Evolutionary conservation across 805 yeast species (phyloP).

Genomic region (Barnettozyma vustinii): DNA sequence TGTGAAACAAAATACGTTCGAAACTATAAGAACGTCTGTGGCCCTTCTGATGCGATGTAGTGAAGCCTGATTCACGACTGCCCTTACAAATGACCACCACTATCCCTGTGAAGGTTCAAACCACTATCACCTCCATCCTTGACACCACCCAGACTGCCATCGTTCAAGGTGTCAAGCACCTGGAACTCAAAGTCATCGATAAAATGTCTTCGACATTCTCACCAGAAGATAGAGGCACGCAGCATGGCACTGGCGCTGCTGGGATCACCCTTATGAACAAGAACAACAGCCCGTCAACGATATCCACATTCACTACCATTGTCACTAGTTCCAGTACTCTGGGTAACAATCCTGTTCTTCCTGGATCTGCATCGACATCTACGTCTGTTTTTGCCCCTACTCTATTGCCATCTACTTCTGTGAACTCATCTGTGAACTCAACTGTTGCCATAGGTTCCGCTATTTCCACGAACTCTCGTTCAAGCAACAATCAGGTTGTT

Average conservation of each 20-base stretch:
- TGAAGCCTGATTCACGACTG: no score
- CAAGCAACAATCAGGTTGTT: background rate
- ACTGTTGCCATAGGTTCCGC: background rate
- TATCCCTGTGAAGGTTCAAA: background rate
- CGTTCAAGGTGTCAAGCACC: conserved; percentile 9
- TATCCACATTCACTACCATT: conserved; percentile 7
- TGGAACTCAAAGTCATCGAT: conserved; percentile 4
- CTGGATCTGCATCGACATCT: background rate
- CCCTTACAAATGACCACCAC: conserved; percentile 10
- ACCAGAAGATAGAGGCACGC: background rate
- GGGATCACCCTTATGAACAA: conserved; percentile 4
- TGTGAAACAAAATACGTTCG: background rate
- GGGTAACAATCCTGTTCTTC: background rate
- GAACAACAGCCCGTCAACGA: background rate
- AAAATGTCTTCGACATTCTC: background rate
- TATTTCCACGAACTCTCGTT: background rate
- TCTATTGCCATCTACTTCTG: background rate
- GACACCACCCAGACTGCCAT: conserved; percentile 10
- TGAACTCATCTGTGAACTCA: background rate
- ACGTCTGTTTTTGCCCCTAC: background rate
- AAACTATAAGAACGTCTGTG: background rate
- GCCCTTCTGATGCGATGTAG: background rate
- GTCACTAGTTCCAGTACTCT: conserved; percentile 2
- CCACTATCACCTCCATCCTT: conserved; percentile 1
- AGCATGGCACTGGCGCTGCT: background rate